Percentiles rank a stretch among this genome's conserved stretches.
phyloP scores from a whole-genome alignment of 805 yeast species.

The Saturnispora halmiae region DNA sequence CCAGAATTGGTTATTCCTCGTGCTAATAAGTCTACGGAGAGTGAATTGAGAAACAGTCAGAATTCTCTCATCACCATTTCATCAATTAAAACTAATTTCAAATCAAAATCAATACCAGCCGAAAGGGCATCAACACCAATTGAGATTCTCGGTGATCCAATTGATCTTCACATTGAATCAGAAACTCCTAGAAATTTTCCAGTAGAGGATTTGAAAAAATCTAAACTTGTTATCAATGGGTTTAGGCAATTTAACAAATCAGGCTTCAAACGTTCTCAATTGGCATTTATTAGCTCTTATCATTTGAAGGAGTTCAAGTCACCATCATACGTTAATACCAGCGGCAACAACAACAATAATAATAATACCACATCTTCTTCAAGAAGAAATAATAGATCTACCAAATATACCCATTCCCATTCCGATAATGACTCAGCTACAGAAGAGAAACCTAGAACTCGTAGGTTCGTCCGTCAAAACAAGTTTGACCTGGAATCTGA shows the following conservation, averaged over 20 bases:
- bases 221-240: conserved; percentile 43
- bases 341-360: conserved; percentile 8
- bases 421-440: conserved; percentile 28
- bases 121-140: not conserved
- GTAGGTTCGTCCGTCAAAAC: conserved; percentile 36
- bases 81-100: not conserved
- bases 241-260: conserved; percentile 37
- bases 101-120: not conserved
- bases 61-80: not conserved
- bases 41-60: conserved; percentile 12
- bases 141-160: not conserved
- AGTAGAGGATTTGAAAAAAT: conserved; percentile 34
- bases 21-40: conserved; percentile 16
- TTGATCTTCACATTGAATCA: not conserved
- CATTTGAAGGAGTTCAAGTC: conserved; percentile 20
- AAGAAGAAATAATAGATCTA: conserved; percentile 5
- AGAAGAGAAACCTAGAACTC: conserved; percentile 49
- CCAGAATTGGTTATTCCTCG: conserved; percentile 24
- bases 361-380: conserved; percentile 1
- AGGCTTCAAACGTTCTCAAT: conserved; percentile 40
- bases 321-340: conserved; percentile 9
- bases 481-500: conserved; percentile 27
- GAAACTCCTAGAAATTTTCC: conserved; percentile 29
- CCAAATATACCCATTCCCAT: conserved; percentile 20
- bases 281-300: conserved; percentile 47